Evolutionary conservation across 768 basidiomycete genomes (phyloP).

Genomic region (Amanita pseudoporphyria): DNA sequence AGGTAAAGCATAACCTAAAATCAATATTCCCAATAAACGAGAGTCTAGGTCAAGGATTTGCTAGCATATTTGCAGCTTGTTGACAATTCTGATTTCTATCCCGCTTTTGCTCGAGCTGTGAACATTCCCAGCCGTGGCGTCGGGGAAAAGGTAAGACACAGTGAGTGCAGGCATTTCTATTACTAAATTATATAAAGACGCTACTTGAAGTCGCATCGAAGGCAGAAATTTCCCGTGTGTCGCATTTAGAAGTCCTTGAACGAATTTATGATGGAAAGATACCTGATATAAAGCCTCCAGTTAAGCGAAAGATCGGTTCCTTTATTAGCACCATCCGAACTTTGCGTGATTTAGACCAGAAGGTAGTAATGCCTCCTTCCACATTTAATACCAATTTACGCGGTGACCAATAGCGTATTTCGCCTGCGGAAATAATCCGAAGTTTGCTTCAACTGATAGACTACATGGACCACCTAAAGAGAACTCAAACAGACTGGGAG

Average conservation of each 20-base stretch:
- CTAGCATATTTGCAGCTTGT: slow-evolving; percentile 76
- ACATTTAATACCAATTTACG: neutral
- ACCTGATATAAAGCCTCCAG: slow-evolving; percentile 56
- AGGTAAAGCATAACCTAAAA: slow-evolving; percentile 31
- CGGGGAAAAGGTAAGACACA: slow-evolving; percentile 57
- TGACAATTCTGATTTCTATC: slow-evolving; percentile 59
- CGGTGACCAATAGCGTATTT: slow-evolving; percentile 32
- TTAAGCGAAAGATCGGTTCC: slow-evolving; percentile 49
- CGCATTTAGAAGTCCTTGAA: slow-evolving; percentile 52
- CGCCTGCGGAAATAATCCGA: slow-evolving; percentile 57
- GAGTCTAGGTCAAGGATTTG: slow-evolving; percentile 62
- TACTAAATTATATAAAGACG: slow-evolving; percentile 30
- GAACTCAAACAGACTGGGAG: slow-evolving; percentile 65
- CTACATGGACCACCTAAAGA: slow-evolving; percentile 62
- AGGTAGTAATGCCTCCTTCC: slow-evolving; percentile 26
- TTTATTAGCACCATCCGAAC: slow-evolving; percentile 51
- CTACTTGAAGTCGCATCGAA: slow-evolving; percentile 44
- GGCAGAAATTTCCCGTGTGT: slow-evolving; percentile 41
- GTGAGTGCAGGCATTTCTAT: neutral
- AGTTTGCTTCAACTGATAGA: slow-evolving; percentile 44
- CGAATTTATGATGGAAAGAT: slow-evolving; percentile 50
- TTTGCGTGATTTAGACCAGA: slow-evolving; percentile 41
- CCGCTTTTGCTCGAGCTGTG: slow-evolving; percentile 63
- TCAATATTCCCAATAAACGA: neutral
- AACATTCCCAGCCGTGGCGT: slow-evolving; percentile 66